Conservation (phyloP, 441 rosid species). For the Bocquillonia castaneifolia region DNA sequence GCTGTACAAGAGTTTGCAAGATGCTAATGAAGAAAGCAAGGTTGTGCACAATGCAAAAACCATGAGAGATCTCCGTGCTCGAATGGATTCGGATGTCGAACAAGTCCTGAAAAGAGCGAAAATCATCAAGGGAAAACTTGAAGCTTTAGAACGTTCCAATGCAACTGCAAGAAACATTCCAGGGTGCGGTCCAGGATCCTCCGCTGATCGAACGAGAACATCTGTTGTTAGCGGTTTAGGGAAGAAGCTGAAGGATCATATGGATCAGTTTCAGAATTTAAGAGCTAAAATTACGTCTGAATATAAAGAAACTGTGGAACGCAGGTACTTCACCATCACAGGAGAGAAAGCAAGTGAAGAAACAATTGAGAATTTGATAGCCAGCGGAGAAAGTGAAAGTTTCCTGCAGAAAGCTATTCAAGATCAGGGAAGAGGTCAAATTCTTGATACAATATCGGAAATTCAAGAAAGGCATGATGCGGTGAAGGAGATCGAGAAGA, state of each 20-base stretch:
- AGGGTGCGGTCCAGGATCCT: conserved; percentile 84
- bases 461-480: conserved; percentile 92
- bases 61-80: conserved; percentile 55
- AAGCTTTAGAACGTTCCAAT: conserved; percentile 69
- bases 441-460: conserved; percentile 72
- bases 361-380: conserved; percentile 63
- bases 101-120: conserved; percentile 67
- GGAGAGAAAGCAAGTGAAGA: conserved; percentile 71
- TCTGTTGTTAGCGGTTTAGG: conserved; percentile 77
- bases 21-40: conserved; percentile 71
- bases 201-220: conserved; percentile 72
- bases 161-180: conserved; percentile 57
- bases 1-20: conserved; percentile 58
- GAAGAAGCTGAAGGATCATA: conserved; percentile 74
- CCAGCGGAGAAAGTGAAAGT: conserved; percentile 83
- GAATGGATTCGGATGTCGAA: conserved; percentile 67
- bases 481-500: conserved; percentile 89
- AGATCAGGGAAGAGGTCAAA: conserved; percentile 83
- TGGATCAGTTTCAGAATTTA: conserved; percentile 71
- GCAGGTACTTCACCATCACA: conserved; percentile 76
- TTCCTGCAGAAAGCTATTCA: conserved; percentile 89
- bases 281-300: conserved; percentile 56
- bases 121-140: conserved; percentile 66
- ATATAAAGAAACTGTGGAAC: conserved; percentile 73
- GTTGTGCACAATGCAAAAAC: conserved; percentile 63